Evolutionary conservation across 1,284 basidiomycete genomes (phyloP).

Genomic region (Cutaneotrichosporon cavernicola): DNA sequence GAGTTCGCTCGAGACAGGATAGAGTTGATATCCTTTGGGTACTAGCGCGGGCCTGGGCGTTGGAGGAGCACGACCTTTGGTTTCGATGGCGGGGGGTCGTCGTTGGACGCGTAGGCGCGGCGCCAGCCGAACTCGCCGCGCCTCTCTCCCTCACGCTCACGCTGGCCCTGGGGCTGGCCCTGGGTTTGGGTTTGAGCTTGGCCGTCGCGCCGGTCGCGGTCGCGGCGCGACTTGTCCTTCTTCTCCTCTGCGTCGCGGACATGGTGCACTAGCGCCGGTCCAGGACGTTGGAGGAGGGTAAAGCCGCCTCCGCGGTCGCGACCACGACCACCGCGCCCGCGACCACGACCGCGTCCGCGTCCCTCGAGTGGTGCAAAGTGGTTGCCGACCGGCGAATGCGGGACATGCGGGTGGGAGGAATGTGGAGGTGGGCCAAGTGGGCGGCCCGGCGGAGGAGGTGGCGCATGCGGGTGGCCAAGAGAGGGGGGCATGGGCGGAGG

Average conservation of each 20-base stretch:
- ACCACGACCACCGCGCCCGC: conserved; percentile 24
- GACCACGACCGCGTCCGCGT: conserved; percentile 20
- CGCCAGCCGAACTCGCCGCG: conserved; percentile 11
- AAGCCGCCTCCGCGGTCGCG: conserved; percentile 34
- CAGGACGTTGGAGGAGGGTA: conserved; percentile 45
- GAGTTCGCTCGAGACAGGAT: no score
- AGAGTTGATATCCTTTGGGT: neutral
- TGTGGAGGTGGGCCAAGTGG: neutral
- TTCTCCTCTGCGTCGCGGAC: conserved; percentile 11
- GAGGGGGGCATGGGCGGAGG: neutral
- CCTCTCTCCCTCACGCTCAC: neutral
- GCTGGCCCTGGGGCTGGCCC: no score
- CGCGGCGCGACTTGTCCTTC: neutral
- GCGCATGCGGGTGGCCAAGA: neutral
- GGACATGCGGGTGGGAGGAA: no score
- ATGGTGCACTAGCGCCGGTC: conserved; percentile 32
- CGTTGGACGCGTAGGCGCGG: conserved; percentile 24
- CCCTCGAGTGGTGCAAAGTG: conserved; percentile 9
- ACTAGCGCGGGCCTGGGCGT: neutral
- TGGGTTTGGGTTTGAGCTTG: neutral
- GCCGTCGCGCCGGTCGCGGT: neutral
- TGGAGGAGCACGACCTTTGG: conserved; percentile 8
- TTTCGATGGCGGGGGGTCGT: conserved; percentile 14
- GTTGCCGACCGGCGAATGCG: conserved; percentile 9
- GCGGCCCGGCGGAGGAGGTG: neutral